Base-by-base conservation (phyloP, 208 protist species). In the Entamoeba moshkovskii region DNA sequence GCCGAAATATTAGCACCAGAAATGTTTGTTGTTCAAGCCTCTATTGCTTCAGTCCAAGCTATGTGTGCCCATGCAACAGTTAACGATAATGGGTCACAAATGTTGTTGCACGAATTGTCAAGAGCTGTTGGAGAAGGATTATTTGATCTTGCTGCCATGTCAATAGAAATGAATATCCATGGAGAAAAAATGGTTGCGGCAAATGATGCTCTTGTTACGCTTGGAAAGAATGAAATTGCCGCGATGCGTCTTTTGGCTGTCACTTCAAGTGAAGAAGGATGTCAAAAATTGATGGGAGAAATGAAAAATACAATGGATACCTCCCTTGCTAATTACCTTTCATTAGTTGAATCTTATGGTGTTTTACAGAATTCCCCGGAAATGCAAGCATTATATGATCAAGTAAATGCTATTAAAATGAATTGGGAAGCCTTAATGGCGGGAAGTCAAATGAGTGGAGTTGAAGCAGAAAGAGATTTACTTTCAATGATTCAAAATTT, bases 181-280 rank as follows among this genome's bases (percentile, higher is more conserved):
- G 59, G 59, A 85, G 59, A 85, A 22, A 85, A 85, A 85, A 29
- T 85, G 16, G 59, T 42, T 38, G 29, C 13, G n/a, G 59, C 59
- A 13, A 85, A 85, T 85, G n/a, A 85, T 33, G 59, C 33, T 42
- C 59, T 85, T 38, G 33, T 29, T 42, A 85, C 33, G 25, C 59
- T 85, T 85, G 59, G 59, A 85, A 6, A 85, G n/a, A 85, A 85
- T 85, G 59, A 85, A 85, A 85, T 85, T 85, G 59, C 59, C n/a
- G 59, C 59, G 13, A 85, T 85, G 59, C 22, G 59, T 42, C 59
- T 85, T 85, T 29, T 85, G 13, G 59, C 59, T 33, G 59, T 85
- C 25, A 85, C 59, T 44, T 85, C 59, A 29, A 85, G 59, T 85
- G 59, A 85, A 85, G 59, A 85, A 85, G 59, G 59, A 8, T 85